phyloP scores from a whole-genome alignment of 805 yeast species.

The Ogataea polymorpha region DNA sequence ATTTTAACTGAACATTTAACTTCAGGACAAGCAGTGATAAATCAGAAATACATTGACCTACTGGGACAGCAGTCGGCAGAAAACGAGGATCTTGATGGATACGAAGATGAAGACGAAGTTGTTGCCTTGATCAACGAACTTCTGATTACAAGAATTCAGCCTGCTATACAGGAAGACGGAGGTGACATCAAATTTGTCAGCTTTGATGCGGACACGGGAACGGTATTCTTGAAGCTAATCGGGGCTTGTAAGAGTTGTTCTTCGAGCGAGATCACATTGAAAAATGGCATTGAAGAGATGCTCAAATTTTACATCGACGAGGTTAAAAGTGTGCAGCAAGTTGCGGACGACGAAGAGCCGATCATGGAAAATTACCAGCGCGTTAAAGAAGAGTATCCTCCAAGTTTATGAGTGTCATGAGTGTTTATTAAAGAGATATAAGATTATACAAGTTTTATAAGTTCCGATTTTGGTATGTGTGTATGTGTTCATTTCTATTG shows the following conservation, averaged over 20 bases:
- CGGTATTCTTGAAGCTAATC: slow-evolving; percentile 81
- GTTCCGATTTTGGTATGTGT: neutral
- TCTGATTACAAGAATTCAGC: slow-evolving; percentile 91
- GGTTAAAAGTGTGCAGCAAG: slow-evolving; percentile 82
- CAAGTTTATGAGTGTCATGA: slow-evolving; percentile 28
- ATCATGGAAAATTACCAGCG: slow-evolving; percentile 3
- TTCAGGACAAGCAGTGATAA: slow-evolving; percentile 55
- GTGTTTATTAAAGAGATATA: slow-evolving; percentile 7
- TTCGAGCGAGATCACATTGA: slow-evolving; percentile 84
- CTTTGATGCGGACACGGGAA: slow-evolving; percentile 81
- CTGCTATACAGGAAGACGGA: slow-evolving; percentile 98
- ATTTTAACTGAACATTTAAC: slow-evolving; percentile 53
- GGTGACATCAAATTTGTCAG: slow-evolving; percentile 92
- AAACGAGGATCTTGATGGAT: slow-evolving; percentile 39
- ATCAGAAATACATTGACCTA: slow-evolving; percentile 32
- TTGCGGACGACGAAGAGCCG: slow-evolving; percentile 74
- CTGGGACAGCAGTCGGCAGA: slow-evolving; percentile 35
- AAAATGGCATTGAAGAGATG: slow-evolving; percentile 97
- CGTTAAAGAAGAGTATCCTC: slow-evolving; percentile 32
- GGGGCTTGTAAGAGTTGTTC: slow-evolving; percentile 98
- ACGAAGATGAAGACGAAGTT: slow-evolving; percentile 74
- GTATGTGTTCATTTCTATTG: neutral
- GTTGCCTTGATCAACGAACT: slow-evolving; percentile 88
- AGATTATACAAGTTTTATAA: slow-evolving; percentile 1
- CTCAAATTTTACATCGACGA: slow-evolving; percentile 95